These are phyloP conservation scores for Eremochloa ophiuroides DNA, from an alignment of 176 grass and related monocot genomes.

Conservation along the genomic window DNA sequence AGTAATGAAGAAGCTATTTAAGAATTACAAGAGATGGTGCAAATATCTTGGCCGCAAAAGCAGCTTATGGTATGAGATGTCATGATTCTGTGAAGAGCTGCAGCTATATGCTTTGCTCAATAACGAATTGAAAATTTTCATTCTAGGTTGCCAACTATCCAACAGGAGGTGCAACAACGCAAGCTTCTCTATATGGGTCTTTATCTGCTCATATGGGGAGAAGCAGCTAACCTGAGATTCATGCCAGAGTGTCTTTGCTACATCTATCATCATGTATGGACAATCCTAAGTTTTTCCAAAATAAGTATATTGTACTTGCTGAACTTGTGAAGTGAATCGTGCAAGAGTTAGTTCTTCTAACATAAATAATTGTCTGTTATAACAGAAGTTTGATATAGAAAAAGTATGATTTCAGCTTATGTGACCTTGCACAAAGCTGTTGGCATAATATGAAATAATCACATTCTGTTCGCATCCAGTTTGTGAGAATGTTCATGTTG, in stretches of 20 bases:
- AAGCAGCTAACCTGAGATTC: slow-evolving; percentile 90
- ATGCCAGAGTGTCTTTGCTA: slow-evolving; percentile 99
- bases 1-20: slow-evolving; percentile 92
- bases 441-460: slow-evolving; percentile 4
- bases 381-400: not conserved
- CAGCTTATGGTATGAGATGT: slow-evolving; percentile 63
- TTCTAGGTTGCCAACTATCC: slow-evolving; percentile 88
- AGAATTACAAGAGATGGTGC: slow-evolving; percentile 97
- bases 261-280: slow-evolving; percentile 96
- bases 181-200: slow-evolving; percentile 97
- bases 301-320: slow-evolving; percentile 6
- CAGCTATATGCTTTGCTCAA: slow-evolving; percentile 2
- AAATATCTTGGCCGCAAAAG: slow-evolving; percentile 86
- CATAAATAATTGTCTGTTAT: not conserved
- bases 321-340: not conserved
- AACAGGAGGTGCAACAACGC: slow-evolving; percentile 93
- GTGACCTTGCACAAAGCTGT: slow-evolving; percentile 8
- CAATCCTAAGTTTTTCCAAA: not conserved
- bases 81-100: slow-evolving; percentile 2
- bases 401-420: slow-evolving; percentile 4
- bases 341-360: not conserved
- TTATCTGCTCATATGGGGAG: slow-evolving; percentile 99
- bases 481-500: not conserved
- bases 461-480: not conserved
- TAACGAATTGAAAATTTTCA: slow-evolving; percentile 14